phyloP scores from a whole-genome alignment of 2,329 filamentous ascomycete species.

The Fusarium sp. region DNA sequence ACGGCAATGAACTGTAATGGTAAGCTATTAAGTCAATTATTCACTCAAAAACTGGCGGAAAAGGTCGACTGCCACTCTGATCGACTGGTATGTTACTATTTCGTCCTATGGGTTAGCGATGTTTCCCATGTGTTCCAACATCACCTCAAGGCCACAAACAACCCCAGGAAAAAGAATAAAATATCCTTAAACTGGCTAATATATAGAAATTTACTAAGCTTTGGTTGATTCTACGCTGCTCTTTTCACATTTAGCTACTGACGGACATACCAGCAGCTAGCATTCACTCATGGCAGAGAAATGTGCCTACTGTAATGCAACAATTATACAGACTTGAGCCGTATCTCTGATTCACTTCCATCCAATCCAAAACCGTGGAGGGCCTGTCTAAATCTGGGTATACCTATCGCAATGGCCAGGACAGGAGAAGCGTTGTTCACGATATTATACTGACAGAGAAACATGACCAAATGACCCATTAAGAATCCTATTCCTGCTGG shows the following conservation, averaged over 20 bases:
- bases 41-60: fast-evolving
- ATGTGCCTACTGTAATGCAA: fast-evolving
- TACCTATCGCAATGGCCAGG: not conserved
- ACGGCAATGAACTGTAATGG: fast-evolving
- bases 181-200: not conserved
- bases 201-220: not conserved
- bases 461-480: fast-evolving
- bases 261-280: not conserved
- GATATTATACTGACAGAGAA: not conserved
- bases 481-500: fast-evolving
- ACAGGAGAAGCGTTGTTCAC: not conserved
- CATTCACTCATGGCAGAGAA: not conserved
- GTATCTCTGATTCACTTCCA: fast-evolving
- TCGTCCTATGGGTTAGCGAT: not conserved
- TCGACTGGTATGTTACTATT: too few species aligned
- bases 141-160: fast-evolving
- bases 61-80: not conserved
- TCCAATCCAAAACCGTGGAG: too few species aligned
- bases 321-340: fast-evolving
- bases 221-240: not conserved
- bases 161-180: fast-evolving
- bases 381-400: not conserved
- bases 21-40: fast-evolving
- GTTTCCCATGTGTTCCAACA: fast-evolving
- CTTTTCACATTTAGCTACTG: not conserved